Conservation (phyloP, 1,139 yeast genomes). For the Pichia sp. region DNA sequence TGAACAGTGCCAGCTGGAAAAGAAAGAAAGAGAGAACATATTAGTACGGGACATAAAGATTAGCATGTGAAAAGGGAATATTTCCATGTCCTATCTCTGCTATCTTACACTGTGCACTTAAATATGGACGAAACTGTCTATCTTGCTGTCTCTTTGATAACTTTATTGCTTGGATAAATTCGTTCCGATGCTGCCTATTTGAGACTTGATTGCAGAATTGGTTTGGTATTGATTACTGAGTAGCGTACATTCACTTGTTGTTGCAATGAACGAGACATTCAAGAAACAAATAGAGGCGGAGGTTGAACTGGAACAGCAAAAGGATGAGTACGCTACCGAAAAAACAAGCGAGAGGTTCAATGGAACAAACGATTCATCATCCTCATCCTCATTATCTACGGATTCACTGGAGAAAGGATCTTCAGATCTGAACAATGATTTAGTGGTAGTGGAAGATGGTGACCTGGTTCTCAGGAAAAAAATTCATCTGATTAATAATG, state of each 20-base stretch:
- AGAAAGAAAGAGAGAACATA: no score
- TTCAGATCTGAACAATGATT: conserved; percentile 4
- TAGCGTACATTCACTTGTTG: neutral
- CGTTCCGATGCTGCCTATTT: no score
- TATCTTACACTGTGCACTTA: no score
- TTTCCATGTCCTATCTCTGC: no score
- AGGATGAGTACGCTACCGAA: neutral
- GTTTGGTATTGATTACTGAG: neutral
- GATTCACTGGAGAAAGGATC: neutral
- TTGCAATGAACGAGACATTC: neutral
- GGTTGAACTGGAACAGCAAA: neutral
- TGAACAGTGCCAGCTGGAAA: neutral
- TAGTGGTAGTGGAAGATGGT: conserved; percentile 17
- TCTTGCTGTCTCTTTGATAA: no score
- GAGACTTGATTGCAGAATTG: no score
- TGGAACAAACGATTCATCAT: neutral
- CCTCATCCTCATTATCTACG: no score
- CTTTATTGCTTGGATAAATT: no score
- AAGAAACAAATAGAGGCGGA: neutral
- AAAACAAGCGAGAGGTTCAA: neutral
- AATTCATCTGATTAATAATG: conserved; percentile 38
- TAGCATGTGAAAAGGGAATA: no score
- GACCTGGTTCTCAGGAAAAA: conserved; percentile 27
- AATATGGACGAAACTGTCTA: no score
- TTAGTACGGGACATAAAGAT: no score